Evolutionary conservation across 2,329 filamentous ascomycete genomes (phyloP).

Genomic region (Chrysosporium keratinophilum): DNA sequence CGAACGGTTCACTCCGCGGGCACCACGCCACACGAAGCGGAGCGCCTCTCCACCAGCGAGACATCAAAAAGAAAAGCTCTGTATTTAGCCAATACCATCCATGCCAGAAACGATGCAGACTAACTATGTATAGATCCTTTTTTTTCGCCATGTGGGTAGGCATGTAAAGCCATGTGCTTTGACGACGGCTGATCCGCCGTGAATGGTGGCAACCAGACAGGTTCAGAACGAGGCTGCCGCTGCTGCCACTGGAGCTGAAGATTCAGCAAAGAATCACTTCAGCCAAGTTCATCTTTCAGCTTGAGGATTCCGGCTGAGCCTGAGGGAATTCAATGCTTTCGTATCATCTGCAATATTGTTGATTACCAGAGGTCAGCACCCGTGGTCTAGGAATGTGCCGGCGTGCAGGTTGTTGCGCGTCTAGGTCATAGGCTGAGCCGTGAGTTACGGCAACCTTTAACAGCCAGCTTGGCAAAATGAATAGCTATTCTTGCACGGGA

Average conservation of each 20-base stretch:
- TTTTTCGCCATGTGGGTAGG: background rate
- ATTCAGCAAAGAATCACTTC: too few species aligned
- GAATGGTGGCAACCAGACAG: background rate
- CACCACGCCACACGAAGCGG: background rate
- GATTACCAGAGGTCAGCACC: too few species aligned
- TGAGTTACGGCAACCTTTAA: background rate
- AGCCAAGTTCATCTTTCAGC: background rate
- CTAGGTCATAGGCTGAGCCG: too few species aligned
- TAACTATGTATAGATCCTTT: background rate
- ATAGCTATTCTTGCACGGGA: too few species aligned
- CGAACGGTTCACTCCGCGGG: background rate
- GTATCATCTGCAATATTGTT: too few species aligned
- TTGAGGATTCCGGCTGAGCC: background rate
- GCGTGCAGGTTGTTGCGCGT: too few species aligned
- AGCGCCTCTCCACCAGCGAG: background rate
- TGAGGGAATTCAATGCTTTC: too few species aligned
- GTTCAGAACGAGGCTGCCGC: background rate
- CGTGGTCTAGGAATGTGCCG: too few species aligned
- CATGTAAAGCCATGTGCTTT: conserved; percentile 3
- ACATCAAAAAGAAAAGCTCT: too few species aligned
- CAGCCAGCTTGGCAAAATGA: background rate
- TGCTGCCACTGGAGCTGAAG: background rate
- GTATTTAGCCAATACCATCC: background rate
- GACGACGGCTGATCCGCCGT: background rate
- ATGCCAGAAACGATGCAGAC: background rate